Percentiles rank a stretch among this genome's conserved stretches.
These are phyloP conservation scores for Trichoderma cornu-damae DNA, from an alignment of 2,329 filamentous ascomycete genomes.

Conservation along the genomic window DNA sequence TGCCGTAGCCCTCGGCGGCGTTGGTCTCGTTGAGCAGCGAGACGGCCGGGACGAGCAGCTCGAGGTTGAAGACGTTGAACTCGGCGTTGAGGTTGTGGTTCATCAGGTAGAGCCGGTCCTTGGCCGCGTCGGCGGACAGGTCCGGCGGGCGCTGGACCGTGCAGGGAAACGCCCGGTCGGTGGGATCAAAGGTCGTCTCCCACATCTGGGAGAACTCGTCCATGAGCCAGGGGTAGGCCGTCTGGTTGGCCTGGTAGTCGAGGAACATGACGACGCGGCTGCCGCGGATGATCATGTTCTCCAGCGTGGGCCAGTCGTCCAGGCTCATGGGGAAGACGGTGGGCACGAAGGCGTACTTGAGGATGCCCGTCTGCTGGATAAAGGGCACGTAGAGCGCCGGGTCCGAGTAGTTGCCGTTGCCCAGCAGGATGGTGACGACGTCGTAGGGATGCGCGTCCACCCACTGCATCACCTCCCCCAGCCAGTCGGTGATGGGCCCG, in stretches of 20 bases:
- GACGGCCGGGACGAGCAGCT: conserved; percentile 66
- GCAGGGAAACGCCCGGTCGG: conserved; percentile 65
- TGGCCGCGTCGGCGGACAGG: conserved; percentile 49
- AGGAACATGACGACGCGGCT: conserved; percentile 75
- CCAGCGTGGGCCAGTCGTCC: conserved; percentile 78
- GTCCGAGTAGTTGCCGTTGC: conserved; percentile 71
- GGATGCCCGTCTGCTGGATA: conserved; percentile 67
- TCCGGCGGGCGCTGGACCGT: conserved; percentile 69
- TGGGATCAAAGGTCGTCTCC: conserved; percentile 82
- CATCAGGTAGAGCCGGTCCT: conserved; percentile 67
- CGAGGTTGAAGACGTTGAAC: conserved; percentile 59
- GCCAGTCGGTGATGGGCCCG: conserved; percentile 70
- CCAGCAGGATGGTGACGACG: conserved; percentile 79
- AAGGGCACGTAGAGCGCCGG: conserved; percentile 60
- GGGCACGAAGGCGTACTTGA: conserved; percentile 68
- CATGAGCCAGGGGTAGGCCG: conserved; percentile 72
- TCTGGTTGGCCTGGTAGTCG: conserved; percentile 80
- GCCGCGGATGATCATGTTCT: conserved; percentile 64
- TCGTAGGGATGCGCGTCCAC: conserved; percentile 74
- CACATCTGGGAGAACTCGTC: conserved; percentile 86
- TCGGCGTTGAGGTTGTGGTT: conserved; percentile 90
- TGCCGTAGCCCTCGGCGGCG: conserved; percentile 57
- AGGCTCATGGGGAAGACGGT: conserved; percentile 64
- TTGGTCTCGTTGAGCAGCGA: conserved; percentile 69
- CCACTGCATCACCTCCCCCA: conserved; percentile 66